Evolutionary conservation across 2,329 filamentous ascomycete species (phyloP), one percentile per base, ranked within the genome.

Genomic region (Aspergillus hiratsukae): DNA sequence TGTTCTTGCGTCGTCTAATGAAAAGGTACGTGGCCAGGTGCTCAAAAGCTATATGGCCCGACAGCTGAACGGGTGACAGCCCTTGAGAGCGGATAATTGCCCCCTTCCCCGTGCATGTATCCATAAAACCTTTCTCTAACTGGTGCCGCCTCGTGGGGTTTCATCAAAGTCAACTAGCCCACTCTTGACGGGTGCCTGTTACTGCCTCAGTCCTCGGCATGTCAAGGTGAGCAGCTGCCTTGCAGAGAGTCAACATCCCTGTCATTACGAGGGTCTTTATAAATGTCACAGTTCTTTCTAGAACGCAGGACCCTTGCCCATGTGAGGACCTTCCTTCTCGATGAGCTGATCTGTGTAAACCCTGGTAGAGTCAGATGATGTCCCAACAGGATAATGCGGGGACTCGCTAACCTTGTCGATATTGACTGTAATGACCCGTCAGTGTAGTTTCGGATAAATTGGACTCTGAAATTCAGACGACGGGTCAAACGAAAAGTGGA

Each of bases 391-490:
- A 25, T 27, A 46, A 46, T 46, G 43, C 43, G 43, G 23, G 23
- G 43, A 23, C 21, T 21, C 10, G 41, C 8, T 45, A 4, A 1
- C 23, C 19, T 21, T 23, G 19, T 45, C 21, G n/a, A 45, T 21
- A 45, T 45, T 45, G 21, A 45, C 8, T 21, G 9, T n/a, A 19
- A 23, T 21, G 41, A 45, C 27, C 35, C n/a, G 27, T 5, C 23
- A 21, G 49, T 25, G 9, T 5, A 27, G 60, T 62, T 61, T 61
- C 60, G 57, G 49, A 28, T 62, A 58, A 23, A 62, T 61, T 57
- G 51, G 28, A 23, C 48, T 31, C 35, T 41, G 48, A 49, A 29
- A 25, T 51, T 52, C 45, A 54, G 50, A 54, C 19, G 48, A 45
- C 17, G 54, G 49, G 28, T 56, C 51, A 28, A 58, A 54, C 49